Conservation (phyloP, 176 grass and related monocot genomes). For the Ensete ventricosum region DNA sequence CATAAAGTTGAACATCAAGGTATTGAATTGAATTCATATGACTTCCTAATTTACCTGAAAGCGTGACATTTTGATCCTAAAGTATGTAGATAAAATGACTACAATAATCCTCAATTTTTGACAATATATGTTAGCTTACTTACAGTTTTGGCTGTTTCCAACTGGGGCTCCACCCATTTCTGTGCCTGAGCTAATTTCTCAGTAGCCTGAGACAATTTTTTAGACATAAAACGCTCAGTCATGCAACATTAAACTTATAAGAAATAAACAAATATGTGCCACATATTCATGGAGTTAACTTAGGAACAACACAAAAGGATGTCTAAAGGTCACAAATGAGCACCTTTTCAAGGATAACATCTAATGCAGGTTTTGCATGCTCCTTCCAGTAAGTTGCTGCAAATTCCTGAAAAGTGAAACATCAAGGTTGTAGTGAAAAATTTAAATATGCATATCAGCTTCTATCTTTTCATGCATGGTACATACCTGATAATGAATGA, state of each 20-base stretch:
- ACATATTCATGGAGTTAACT: slow-evolving; percentile 12
- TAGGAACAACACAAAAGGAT: slow-evolving; percentile 10
- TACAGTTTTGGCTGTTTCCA: slow-evolving; percentile 65
- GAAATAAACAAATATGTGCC: background rate
- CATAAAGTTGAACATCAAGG: background rate
- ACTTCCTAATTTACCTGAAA: background rate
- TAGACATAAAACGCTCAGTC: background rate
- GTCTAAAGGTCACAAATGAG: slow-evolving; percentile 7
- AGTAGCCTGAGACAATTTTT: slow-evolving; percentile 32
- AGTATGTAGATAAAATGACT: background rate
- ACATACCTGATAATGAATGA: slow-evolving; percentile 37
- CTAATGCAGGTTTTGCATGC: slow-evolving; percentile 52
- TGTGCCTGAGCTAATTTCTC: slow-evolving; percentile 59
- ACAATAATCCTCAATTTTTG: background rate
- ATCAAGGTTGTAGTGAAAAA: slow-evolving; percentile 15
- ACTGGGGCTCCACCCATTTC: slow-evolving; percentile 66
- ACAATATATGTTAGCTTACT: background rate
- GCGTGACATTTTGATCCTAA: background rate
- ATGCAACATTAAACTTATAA: background rate
- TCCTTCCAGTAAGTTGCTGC: slow-evolving; percentile 61
- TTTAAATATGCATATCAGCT: slow-evolving; percentile 11
- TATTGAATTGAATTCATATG: background rate
- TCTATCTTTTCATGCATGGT: background rate
- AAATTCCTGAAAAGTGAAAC: slow-evolving; percentile 39
- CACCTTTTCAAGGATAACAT: slow-evolving; percentile 64